Evolutionary conservation across 352 stramenopile species (phyloP).

Genomic region (Achlya hypogyna): DNA sequence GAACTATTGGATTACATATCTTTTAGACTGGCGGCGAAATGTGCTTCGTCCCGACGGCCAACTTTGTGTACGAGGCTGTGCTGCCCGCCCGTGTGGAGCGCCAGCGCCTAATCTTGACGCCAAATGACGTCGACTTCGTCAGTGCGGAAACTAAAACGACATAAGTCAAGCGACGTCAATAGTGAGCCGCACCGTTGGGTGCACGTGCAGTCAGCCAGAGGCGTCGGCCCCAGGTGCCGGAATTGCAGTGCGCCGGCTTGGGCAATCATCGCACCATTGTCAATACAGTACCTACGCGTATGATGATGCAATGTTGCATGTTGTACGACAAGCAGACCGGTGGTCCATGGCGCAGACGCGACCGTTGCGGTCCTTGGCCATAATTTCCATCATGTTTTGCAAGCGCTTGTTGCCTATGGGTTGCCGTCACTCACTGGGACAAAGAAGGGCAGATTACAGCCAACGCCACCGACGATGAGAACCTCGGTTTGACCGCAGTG

Average conservation of each 20-base stretch:
- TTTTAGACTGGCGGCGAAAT: neutral
- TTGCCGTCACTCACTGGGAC: neutral
- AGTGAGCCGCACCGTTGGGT: conserved; percentile 82
- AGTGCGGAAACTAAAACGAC: conserved; percentile 86
- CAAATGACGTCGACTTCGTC: conserved; percentile 97
- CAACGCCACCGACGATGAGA: conserved; percentile 98
- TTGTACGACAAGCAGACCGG: conserved; percentile 20
- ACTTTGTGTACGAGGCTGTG: neutral
- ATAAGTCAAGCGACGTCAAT: neutral
- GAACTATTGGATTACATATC: neutral
- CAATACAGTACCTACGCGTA: conserved; percentile 94
- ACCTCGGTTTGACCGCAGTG: conserved; percentile 95
- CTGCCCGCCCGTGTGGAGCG: neutral
- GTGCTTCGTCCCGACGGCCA: conserved; percentile 1
- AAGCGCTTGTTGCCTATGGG: conserved; percentile 58
- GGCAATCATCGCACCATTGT: conserved; percentile 99
- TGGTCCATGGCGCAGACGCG: conserved; percentile 98
- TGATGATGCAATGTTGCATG: conserved; percentile 1
- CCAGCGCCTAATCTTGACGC: conserved; percentile 59
- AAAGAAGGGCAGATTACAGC: conserved; percentile 81
- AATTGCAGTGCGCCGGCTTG: conserved; percentile 97
- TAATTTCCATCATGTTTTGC: conserved; percentile 98
- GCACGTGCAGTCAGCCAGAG: conserved; percentile 88
- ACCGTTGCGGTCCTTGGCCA: conserved; percentile 93
- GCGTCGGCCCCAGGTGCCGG: conserved; percentile 88